phyloP scores from a whole-genome alignment of 768 basidiomycete genomes.

The Mycena vulgaris region DNA sequence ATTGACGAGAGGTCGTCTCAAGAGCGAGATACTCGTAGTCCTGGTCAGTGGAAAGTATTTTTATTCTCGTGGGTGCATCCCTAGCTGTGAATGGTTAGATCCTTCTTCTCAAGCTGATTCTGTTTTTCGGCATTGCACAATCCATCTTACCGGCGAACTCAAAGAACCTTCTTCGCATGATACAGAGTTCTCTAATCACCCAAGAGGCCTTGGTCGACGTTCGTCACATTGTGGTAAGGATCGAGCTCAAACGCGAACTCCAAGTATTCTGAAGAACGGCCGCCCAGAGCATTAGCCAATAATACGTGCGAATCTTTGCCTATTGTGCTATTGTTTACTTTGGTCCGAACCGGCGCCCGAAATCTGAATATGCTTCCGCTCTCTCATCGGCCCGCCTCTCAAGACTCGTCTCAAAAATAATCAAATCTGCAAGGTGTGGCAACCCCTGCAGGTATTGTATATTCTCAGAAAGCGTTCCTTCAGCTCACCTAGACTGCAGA shows the following conservation, averaged over 20 bases:
- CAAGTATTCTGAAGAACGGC: neutral
- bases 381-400: neutral
- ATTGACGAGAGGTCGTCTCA: conserved; percentile 14
- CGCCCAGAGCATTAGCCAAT: neutral
- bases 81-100: conserved; percentile 27
- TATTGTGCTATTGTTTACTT: conserved; percentile 1
- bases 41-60: conserved; percentile 4
- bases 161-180: neutral
- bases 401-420: neutral
- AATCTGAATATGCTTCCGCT: neutral
- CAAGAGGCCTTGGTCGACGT: neutral
- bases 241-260: conserved; percentile 34
- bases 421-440: neutral
- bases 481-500: neutral
- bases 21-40: conserved; percentile 7
- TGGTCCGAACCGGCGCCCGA: no score
- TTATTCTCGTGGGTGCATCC: conserved; percentile 5
- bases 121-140: neutral
- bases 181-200: conserved; percentile 12
- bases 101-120: conserved; percentile 20
- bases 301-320: conserved; percentile 8
- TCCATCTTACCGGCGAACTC: neutral
- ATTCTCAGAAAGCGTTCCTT: neutral
- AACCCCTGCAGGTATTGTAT: neutral
- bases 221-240: conserved; percentile 29